These are phyloP conservation scores for Aquilaria agallochum DNA, from an alignment of 441 rosid species.

Conservation along the genomic window DNA sequence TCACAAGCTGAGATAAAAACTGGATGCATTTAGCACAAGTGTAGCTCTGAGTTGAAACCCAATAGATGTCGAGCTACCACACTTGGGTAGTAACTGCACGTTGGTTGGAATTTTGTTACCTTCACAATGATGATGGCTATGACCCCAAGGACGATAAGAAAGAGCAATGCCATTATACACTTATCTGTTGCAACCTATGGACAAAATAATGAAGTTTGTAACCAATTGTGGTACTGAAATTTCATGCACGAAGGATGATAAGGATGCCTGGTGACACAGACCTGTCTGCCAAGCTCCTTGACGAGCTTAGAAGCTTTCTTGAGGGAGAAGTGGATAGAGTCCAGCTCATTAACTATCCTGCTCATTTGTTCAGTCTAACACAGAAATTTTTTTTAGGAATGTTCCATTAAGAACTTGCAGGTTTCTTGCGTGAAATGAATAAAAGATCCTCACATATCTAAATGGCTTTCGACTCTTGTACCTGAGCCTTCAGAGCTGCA, in stretches of 20 bases:
- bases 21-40: background rate
- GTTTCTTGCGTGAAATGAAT: too few relatives aligned
- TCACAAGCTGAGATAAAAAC: slow-evolving; percentile 52
- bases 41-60: background rate
- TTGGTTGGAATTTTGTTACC: slow-evolving; percentile 30
- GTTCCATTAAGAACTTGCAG: too few relatives aligned
- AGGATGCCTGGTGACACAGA: slow-evolving; percentile 37
- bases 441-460: slow-evolving; percentile 6
- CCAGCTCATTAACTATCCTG: slow-evolving; percentile 92
- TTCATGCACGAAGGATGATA: slow-evolving; percentile 15
- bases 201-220: slow-evolving; percentile 17
- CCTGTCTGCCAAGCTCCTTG: slow-evolving; percentile 99
- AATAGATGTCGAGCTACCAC: background rate
- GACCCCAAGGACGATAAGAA: slow-evolving; percentile 82
- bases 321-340: slow-evolving; percentile 92
- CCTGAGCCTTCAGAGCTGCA: slow-evolving; percentile 96
- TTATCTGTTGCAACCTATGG: slow-evolving; percentile 91
- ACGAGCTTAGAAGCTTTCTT: slow-evolving; percentile 92
- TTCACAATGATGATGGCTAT: slow-evolving; percentile 85
- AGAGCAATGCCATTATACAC: slow-evolving; percentile 82
- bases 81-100: background rate
- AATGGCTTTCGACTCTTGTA: slow-evolving; percentile 24
- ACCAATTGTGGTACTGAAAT: slow-evolving; percentile 9
- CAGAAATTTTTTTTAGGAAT: background rate
- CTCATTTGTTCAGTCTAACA: slow-evolving; percentile 98